Evolutionary conservation across 176 grass and related monocot genomes (phyloP).

Genomic region (Rhynchospora pubera): DNA sequence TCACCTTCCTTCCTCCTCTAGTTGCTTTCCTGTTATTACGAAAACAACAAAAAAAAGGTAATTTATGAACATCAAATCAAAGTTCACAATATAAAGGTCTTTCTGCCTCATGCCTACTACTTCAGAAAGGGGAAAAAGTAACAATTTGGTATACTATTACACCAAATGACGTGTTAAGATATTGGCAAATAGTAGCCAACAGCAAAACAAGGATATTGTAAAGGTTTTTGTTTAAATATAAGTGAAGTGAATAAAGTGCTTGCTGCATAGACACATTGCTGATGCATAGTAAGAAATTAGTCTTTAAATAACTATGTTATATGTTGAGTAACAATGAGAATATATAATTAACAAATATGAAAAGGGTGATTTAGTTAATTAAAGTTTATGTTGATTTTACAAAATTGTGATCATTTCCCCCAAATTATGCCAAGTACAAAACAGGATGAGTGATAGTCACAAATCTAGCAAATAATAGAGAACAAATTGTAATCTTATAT

Average conservation of each 20-base stretch:
- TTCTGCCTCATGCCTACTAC: neutral
- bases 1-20: slow-evolving; percentile 67
- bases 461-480: neutral
- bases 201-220: neutral
- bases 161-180: neutral
- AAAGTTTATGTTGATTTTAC: neutral
- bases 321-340: neutral
- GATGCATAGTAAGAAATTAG: neutral
- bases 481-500: neutral
- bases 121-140: neutral
- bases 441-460: neutral
- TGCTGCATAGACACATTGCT: too few species aligned
- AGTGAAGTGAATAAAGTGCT: too few species aligned
- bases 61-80: neutral
- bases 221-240: neutral
- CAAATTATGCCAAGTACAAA: neutral
- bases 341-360: neutral
- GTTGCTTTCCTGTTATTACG: slow-evolving; percentile 52
- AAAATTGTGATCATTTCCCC: neutral
- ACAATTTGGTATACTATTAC: neutral
- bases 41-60: neutral
- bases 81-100: neutral
- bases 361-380: neutral
- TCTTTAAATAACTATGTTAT: neutral
- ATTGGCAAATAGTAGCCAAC: neutral